Percentiles rank a stretch among this genome's conserved stretches.
Evolutionary conservation across 306 rosid genomes (phyloP).

Genomic region (Cucumis melo): DNA sequence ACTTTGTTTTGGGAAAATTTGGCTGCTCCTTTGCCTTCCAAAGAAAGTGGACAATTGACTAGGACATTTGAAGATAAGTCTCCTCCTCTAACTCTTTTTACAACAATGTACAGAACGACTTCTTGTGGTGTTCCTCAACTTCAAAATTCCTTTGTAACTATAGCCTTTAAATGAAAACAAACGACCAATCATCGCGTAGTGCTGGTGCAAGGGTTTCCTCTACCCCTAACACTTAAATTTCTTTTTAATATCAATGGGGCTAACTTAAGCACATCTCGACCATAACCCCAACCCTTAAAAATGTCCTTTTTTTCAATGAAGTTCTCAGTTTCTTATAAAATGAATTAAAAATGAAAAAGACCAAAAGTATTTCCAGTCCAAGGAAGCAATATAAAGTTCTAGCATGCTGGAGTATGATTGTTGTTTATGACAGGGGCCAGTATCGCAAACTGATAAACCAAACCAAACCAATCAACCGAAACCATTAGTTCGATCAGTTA

Average conservation of each 20-base stretch:
- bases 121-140: neutral
- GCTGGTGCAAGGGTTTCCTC: neutral
- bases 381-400: neutral
- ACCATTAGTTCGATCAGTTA: too few species aligned
- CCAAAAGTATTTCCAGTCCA: neutral
- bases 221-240: neutral
- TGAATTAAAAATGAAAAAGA: neutral
- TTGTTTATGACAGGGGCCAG: neutral
- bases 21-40: neutral
- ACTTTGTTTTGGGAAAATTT: neutral
- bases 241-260: too few species aligned
- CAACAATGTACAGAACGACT: neutral
- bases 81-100: neutral
- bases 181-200: neutral
- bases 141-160: neutral
- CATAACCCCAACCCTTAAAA: neutral
- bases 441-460: too few species aligned
- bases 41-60: neutral
- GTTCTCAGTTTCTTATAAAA: neutral
- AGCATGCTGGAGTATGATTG: neutral
- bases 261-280: too few species aligned
- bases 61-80: neutral
- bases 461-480: too few species aligned
- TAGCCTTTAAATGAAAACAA: neutral
- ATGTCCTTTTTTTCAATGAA: neutral